Evolutionary conservation across 2,329 filamentous ascomycete genomes (phyloP).

Genomic region (Penicillium sp.): DNA sequence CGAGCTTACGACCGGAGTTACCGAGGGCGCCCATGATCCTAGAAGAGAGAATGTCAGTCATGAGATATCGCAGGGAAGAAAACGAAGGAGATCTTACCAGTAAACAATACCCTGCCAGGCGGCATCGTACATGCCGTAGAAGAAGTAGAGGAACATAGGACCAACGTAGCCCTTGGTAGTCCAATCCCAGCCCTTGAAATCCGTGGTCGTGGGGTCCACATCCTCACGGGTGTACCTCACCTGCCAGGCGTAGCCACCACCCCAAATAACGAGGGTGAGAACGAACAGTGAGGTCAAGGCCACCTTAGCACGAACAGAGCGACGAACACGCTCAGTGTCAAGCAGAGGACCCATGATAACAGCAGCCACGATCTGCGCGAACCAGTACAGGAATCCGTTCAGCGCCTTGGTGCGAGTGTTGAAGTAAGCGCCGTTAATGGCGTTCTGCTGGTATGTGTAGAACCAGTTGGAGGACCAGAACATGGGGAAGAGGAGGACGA

Average conservation of each 20-base stretch:
- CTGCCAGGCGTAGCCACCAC: conserved; percentile 76
- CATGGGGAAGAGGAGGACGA: conserved; percentile 75
- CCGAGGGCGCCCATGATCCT: conserved; percentile 88
- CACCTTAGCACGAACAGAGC: conserved; percentile 64
- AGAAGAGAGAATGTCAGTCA: neutral
- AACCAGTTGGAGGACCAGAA: conserved; percentile 78
- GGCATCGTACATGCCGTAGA: conserved; percentile 84
- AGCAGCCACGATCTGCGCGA: conserved; percentile 73
- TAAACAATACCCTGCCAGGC: conserved; percentile 86
- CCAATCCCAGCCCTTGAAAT: conserved; percentile 58
- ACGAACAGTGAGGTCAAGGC: conserved; percentile 61
- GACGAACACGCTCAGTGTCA: conserved; percentile 59
- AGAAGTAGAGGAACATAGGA: conserved; percentile 83
- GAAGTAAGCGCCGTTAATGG: conserved; percentile 67
- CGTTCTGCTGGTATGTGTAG: conserved; percentile 75
- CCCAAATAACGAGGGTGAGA: conserved; percentile 76
- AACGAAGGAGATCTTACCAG: conserved; percentile 57
- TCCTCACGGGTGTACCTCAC: conserved; percentile 54
- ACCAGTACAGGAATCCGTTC: conserved; percentile 74
- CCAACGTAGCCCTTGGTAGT: conserved; percentile 65
- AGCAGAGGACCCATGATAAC: conserved; percentile 69
- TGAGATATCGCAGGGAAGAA: neutral
- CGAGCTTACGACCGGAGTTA: conserved; percentile 85
- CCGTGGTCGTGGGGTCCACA: conserved; percentile 2
- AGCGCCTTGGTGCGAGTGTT: conserved; percentile 70